Base-by-base conservation (phyloP, 164 flowering plant species). In the Kingdonia uniflora region DNA sequence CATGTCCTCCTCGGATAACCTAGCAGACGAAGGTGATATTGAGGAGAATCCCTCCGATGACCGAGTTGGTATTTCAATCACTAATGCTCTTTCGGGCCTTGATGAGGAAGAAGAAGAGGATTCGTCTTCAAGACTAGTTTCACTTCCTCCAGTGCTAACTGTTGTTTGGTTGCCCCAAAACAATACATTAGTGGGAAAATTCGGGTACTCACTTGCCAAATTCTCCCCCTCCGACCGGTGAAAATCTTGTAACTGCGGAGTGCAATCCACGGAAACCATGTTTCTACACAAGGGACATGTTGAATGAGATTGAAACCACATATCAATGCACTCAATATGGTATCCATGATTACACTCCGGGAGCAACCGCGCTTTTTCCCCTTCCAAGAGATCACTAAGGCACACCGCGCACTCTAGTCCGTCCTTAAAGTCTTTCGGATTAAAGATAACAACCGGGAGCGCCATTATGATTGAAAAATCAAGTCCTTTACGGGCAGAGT, bases 251-350 rank as follows among this genome's bases (percentile, higher is more conserved):
- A 12, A 1, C 14, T 56, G 47, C 14, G 52, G 51, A 10, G 47
- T 39, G 6, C 61, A 12, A n/a, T 49, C 62, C 3, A 59, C 42
- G 2, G 62, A 10, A 24, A 85, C 74, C 0, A 78, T 56, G 65
- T 64, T 65, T 46, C 95, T 66, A 44, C 95, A 87, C 2, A 87
- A 60, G 0, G 87, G 89, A 51, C 96, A 87, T 15, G 89, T 87
- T n/a, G 87, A 74, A 56, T 87, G 92, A 5, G 92, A 80, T 26
- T 84, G 81, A 41, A 87, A 80, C 96, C 96, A 87, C 87, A 75
- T 87, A 53, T 84, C 96, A 52, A 87, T 87, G 57, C 92, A 84
- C 2, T 79, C 87, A 1, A 79, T 71, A 58, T 87, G 96, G 65
- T 82, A 87, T 0, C 89, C 84, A 62, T 87, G 96, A 56, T 67